phyloP scores from a whole-genome alignment of 2,329 filamentous ascomycete genomes.

The Aspergillus versicolor region DNA sequence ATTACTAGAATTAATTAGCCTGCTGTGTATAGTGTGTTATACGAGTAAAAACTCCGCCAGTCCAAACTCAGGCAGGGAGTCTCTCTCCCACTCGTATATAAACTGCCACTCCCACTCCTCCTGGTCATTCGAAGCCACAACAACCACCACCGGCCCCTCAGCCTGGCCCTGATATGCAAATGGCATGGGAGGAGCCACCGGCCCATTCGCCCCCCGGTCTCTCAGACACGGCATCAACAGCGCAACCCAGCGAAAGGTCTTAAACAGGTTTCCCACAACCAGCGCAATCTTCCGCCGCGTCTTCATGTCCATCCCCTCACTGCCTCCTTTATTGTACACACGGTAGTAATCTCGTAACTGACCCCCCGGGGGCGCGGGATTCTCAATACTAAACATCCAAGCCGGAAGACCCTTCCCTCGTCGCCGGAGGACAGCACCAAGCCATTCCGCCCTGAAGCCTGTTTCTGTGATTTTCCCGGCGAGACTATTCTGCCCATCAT shows the following conservation, averaged over 20 bases:
- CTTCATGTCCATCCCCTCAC: neutral
- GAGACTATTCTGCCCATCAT: conserved; percentile 3
- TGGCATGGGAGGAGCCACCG: neutral
- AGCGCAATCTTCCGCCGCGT: neutral
- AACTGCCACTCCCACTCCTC: neutral
- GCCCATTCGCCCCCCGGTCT: neutral
- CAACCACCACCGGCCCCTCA: conserved; percentile 1
- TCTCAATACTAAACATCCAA: neutral
- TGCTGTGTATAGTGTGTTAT: neutral
- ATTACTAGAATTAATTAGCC: too few species aligned
- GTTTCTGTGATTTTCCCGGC: neutral
- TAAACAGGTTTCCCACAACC: conserved; percentile 3
- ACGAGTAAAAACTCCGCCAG: conserved; percentile 8
- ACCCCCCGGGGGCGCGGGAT: too few species aligned
- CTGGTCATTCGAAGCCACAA: conserved; percentile 2
- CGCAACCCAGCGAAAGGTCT: conserved; percentile 7
- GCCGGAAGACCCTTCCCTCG: neutral
- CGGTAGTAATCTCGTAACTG: neutral
- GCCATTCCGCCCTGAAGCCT: conserved; percentile 11
- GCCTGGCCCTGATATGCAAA: conserved; percentile 8
- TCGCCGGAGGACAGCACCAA: neutral
- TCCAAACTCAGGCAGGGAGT: conserved; percentile 9
- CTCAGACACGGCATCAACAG: conserved; percentile 2
- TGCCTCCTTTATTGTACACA: neutral
- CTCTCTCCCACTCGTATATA: conserved; percentile 13